Evolutionary conservation across 2,329 filamentous ascomycete species (phyloP).

Genomic region (Drechslera avenae): DNA sequence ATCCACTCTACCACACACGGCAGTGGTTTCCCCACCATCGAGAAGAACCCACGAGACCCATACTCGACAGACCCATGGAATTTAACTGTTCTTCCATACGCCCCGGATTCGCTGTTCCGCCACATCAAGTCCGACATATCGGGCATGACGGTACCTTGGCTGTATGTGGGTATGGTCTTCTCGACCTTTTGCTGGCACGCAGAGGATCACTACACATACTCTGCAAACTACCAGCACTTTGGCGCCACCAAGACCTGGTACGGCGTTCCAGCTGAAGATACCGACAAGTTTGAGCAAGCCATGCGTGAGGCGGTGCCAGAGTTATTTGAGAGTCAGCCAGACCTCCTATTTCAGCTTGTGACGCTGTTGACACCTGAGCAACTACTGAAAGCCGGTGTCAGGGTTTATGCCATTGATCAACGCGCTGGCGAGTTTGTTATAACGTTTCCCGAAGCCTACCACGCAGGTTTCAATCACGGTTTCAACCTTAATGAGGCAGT

Average conservation of each 20-base stretch:
- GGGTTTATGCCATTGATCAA: conserved; percentile 94
- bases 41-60: conserved; percentile 83
- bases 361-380: conserved; percentile 93
- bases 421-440: conserved; percentile 94
- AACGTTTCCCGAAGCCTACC: conserved; percentile 95
- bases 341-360: conserved; percentile 95
- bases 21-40: conserved; percentile 93
- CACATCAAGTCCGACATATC: conserved; percentile 99
- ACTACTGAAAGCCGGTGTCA: conserved; percentile 87
- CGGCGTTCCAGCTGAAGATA: conserved; percentile 91
- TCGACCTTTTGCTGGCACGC: conserved; percentile 99
- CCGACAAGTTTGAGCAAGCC: conserved; percentile 90
- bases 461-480: conserved; percentile 95
- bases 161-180: conserved; percentile 99
- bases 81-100: conserved; percentile 86
- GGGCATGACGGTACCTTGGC: conserved; percentile 98
- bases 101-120: conserved; percentile 89
- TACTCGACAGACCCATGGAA: conserved; percentile 96
- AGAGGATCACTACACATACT: conserved; percentile 97
- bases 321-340: conserved; percentile 94
- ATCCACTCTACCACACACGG: conserved; percentile 98
- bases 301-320: conserved; percentile 96
- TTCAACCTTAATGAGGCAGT: conserved; percentile 99
- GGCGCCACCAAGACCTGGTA: conserved; percentile 99
- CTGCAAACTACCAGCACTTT: conserved; percentile 97